These are phyloP conservation scores for Sanghuangporus baumii DNA, from an alignment of 1,284 basidiomycete species.

Conservation along the genomic window DNA sequence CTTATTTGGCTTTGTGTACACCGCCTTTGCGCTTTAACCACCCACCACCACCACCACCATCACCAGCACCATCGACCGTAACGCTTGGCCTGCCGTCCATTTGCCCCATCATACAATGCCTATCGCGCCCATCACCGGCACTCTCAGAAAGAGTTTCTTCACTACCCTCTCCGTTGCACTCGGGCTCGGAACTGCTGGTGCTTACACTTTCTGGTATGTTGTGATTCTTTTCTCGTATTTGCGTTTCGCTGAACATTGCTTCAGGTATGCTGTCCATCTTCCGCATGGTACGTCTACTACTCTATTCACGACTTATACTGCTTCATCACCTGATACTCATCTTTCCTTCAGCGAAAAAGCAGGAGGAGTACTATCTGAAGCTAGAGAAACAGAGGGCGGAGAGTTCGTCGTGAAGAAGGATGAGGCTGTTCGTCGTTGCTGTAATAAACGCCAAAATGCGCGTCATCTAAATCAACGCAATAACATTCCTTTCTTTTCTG, in stretches of 20 bases:
- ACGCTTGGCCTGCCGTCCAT: conserved; percentile 11
- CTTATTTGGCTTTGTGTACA: conserved; percentile 28
- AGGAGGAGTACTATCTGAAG: conserved; percentile 81
- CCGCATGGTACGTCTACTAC: conserved; percentile 52
- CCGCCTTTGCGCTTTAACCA: conserved; percentile 34
- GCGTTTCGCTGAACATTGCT: background rate
- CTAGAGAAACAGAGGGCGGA: conserved; percentile 62
- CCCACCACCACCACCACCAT: conserved; percentile 23
- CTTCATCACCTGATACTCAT: conserved; percentile 8
- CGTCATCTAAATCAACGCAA: background rate
- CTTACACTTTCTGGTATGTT: conserved; percentile 75
- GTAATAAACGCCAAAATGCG: background rate
- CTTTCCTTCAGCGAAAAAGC: conserved; percentile 54
- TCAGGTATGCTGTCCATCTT: conserved; percentile 78
- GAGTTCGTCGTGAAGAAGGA: conserved; percentile 25
- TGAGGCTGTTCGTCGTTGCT: background rate
- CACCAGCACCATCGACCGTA: conserved; percentile 20
- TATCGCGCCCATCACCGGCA: conserved; percentile 84
- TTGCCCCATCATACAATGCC: conserved; percentile 41
- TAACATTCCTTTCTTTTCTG: background rate
- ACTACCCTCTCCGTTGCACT: conserved; percentile 68
- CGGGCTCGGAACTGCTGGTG: conserved; percentile 66
- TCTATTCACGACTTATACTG: conserved; percentile 9
- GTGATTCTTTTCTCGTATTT: background rate
- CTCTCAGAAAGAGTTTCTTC: conserved; percentile 84